phyloP scores from a whole-genome alignment of 192 early-diverging fungal species.

The Podila clonocystis region DNA sequence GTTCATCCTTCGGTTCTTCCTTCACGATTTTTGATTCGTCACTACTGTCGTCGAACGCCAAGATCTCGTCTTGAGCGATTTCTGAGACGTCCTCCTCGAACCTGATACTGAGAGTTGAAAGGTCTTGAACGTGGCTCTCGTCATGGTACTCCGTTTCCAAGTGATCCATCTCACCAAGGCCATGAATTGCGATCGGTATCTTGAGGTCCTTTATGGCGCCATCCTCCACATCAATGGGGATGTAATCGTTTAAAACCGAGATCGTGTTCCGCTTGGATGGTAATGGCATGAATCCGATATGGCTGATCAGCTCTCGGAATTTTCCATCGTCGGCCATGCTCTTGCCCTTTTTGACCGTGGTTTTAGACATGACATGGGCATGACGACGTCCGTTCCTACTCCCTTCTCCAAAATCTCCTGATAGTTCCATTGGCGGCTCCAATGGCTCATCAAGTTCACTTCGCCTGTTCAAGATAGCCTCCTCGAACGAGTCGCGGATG shows the following conservation, averaged over 20 bases:
- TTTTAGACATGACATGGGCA: too few species aligned
- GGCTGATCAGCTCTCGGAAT: conserved; percentile 12
- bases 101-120: too few species aligned
- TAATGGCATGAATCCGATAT: conserved; percentile 19
- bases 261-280: not conserved
- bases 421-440: not conserved
- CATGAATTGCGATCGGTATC: too few species aligned
- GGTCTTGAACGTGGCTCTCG: too few species aligned
- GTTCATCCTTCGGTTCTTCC: not conserved
- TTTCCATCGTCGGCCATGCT: conserved; percentile 25
- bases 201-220: not conserved
- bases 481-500: conserved; percentile 64
- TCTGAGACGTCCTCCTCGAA: too few species aligned
- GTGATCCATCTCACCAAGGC: too few species aligned
- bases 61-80: not conserved
- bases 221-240: not conserved
- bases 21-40: not conserved
- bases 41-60: too few species aligned
- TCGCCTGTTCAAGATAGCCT: conserved; percentile 50
- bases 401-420: not conserved
- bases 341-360: not conserved
- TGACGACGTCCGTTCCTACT: not conserved
- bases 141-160: too few species aligned
- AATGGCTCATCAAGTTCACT: not conserved
- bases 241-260: not conserved